phyloP scores from a whole-genome alignment of 768 basidiomycete species.

The Termitomyces sp. region DNA sequence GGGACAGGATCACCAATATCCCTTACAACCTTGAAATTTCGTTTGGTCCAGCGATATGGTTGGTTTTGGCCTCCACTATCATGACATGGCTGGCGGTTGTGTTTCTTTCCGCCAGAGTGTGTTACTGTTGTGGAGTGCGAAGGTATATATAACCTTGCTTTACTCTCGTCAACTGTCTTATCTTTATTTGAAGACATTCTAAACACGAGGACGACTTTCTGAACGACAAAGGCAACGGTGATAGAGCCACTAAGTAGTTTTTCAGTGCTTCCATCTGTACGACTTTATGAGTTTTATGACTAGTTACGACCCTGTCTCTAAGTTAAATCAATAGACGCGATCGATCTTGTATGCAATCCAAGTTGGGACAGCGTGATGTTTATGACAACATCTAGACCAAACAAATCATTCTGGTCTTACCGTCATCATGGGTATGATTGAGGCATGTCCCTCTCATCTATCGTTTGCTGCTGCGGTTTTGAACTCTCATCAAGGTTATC shows the following conservation, averaged over 20 bases:
- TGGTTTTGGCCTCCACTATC: slow-evolving; percentile 53
- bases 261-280: background rate
- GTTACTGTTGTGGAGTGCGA: slow-evolving; percentile 64
- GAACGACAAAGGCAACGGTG: background rate
- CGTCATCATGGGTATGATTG: slow-evolving; percentile 29
- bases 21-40: slow-evolving; percentile 36
- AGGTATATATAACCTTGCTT: slow-evolving; percentile 18
- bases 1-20: slow-evolving; percentile 32
- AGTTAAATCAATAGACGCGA: background rate
- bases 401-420: background rate
- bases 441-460: slow-evolving; percentile 27
- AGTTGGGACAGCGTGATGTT: slow-evolving; percentile 7
- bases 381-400: background rate
- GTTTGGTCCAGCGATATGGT: slow-evolving; percentile 72
- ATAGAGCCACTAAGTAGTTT: no score
- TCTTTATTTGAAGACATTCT: background rate
- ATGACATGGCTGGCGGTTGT: slow-evolving; percentile 58
- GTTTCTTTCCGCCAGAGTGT: slow-evolving; percentile 56
- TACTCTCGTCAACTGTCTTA: background rate
- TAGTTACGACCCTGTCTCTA: background rate
- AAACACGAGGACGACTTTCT: background rate
- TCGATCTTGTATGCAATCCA: background rate
- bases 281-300: background rate
- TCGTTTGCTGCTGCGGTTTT: background rate
- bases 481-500: slow-evolving; percentile 55